Evolutionary conservation across 2,329 filamentous ascomycete genomes (phyloP), one percentile per base, ranked within the genome.

Genomic region (Fusarium setosum): DNA sequence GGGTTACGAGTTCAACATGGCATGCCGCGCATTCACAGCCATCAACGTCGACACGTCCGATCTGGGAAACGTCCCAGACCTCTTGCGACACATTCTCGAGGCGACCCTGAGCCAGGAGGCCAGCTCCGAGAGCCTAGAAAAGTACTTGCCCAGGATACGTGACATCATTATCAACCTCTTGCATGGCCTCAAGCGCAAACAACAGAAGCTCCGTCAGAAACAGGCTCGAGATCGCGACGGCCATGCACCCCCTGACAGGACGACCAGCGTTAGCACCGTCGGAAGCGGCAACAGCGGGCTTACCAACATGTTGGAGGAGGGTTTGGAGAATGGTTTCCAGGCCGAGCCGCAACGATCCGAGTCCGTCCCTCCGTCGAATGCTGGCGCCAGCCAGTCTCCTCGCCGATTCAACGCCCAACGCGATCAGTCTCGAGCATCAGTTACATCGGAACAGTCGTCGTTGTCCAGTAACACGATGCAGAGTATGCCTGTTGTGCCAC

Each of bases 1-100:
- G 63, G 96, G 96, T 44, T 99, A 99, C 80, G 96, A 99, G 80
- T 99, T 99, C 85, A 99, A 99, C 80, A 96, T 99, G 83, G 96
- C 96, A 24, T 98, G 95, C 78, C 91, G 96, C 56, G 95, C 96
- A 63, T 99, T 99, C 80, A 93, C 93, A 73, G 93, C 94, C 59
- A 99, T 99, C 74, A 96, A 96, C 63, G 96, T 99, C 65, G 96
- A 99, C 73, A 97, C 94, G 2, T 88, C 89, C 23, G 96, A 99
- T 77, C 85, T 99, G 12, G 96, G 96, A 57, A 97, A 97, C 70
- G 96, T 99, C 3, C 96, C 96, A 6, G 96, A 99, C 76, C 84
- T 94, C 59, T 81, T 99, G 65, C 90, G 96, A 71, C 90, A 90
- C 60, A 98, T 99, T 57, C 86, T 99, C 54, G 96, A 99, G 79